Evolutionary conservation across 441 rosid species (phyloP).

Genomic region (Adansonia gregorii): DNA sequence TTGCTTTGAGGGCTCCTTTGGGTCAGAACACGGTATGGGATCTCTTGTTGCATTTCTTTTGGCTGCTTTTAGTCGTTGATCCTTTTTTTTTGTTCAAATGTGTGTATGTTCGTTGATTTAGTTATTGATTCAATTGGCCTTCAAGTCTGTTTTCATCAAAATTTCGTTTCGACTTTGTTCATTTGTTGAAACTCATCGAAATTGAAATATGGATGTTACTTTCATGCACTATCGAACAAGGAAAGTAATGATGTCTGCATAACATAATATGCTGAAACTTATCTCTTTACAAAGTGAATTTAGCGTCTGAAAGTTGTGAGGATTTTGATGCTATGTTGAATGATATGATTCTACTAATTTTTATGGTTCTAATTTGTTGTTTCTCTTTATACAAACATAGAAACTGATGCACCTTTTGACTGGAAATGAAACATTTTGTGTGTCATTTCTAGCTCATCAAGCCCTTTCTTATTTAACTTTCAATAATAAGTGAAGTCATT

Average conservation of each 20-base stretch:
- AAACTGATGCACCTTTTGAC: neutral
- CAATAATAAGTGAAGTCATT: neutral
- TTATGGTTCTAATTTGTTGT: neutral
- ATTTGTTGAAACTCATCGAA: neutral
- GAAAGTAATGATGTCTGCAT: neutral
- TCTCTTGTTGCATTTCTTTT: neutral
- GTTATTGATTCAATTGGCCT: neutral
- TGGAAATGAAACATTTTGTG: neutral
- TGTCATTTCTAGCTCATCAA: neutral
- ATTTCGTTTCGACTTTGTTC: neutral
- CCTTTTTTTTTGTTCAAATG: neutral
- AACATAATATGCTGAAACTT: neutral
- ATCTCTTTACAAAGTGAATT: neutral
- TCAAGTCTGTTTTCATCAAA: neutral
- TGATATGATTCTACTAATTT: neutral
- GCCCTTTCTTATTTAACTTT: neutral
- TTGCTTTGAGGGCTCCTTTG: constrained; percentile 83
- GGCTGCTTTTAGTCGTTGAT: neutral
- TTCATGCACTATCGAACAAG: neutral
- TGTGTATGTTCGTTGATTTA: neutral
- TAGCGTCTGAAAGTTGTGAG: neutral
- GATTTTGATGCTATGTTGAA: neutral
- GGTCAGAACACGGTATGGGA: constrained; percentile 86
- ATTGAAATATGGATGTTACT: neutral
- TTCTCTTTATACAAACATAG: neutral